Evolutionary conservation across 306 rosid genomes (phyloP).

Genomic region (Trifolium subterraneum): DNA sequence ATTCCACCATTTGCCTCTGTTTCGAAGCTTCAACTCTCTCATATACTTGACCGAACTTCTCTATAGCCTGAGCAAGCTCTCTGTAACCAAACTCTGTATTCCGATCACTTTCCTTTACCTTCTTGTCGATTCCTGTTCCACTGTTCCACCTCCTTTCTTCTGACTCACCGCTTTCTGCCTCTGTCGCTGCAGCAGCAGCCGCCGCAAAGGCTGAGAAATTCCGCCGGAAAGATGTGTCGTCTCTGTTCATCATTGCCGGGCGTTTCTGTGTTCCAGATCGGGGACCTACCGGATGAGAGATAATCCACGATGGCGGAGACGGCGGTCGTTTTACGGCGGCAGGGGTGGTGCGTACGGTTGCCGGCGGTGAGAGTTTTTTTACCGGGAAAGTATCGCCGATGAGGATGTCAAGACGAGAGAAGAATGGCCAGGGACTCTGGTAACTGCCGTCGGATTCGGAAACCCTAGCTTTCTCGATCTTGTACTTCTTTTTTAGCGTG

Average conservation of each 20-base stretch:
- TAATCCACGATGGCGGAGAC: slow-evolving; percentile 48
- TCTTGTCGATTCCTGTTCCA: slow-evolving; percentile 35
- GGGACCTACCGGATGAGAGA: slow-evolving; percentile 62
- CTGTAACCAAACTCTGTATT: slow-evolving; percentile 45
- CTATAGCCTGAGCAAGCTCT: slow-evolving; percentile 67
- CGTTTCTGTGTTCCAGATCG: slow-evolving; percentile 73
- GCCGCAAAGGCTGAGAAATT: slow-evolving; percentile 65
- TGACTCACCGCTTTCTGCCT: slow-evolving; percentile 47
- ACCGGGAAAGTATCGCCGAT: slow-evolving; percentile 54
- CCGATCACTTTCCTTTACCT: slow-evolving; percentile 23
- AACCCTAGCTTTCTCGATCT: slow-evolving; percentile 58
- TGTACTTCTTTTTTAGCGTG: slow-evolving; percentile 81
- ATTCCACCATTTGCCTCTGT: slow-evolving; percentile 75
- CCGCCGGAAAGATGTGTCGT: slow-evolving; percentile 46
- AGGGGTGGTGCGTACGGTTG: slow-evolving; percentile 6
- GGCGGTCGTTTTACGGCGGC: slow-evolving; percentile 1
- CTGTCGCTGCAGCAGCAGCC: slow-evolving; percentile 47
- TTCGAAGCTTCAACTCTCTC: slow-evolving; percentile 72
- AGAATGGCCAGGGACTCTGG: slow-evolving; percentile 73
- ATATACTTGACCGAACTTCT: slow-evolving; percentile 62
- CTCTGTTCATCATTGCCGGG: slow-evolving; percentile 42
- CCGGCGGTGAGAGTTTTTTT: slow-evolving; percentile 50
- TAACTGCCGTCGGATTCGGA: slow-evolving; percentile 54
- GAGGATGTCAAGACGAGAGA: slow-evolving; percentile 64
- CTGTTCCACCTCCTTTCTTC: slow-evolving; percentile 47